Percentiles rank a stretch among this genome's conserved stretches.
These are phyloP conservation scores for Penicillium frequentans DNA, from an alignment of 2,329 filamentous ascomycete genomes.

Conservation along the genomic window DNA sequence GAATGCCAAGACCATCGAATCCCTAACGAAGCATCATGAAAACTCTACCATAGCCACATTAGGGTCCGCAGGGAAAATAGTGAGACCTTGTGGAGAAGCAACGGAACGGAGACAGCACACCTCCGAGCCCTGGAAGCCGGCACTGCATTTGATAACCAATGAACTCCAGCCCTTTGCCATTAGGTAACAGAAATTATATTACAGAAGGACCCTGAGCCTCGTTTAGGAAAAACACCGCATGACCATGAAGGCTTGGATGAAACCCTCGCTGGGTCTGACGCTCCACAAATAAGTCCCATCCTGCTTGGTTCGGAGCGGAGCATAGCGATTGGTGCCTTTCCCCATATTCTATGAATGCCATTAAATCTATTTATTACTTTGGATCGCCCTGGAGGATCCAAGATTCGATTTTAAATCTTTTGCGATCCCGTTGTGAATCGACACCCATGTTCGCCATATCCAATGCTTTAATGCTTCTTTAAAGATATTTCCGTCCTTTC, in stretches of 20 bases:
- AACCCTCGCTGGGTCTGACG: constrained; percentile 2
- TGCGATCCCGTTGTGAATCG: not conserved
- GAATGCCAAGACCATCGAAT: not conserved
- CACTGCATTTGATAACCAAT: not conserved
- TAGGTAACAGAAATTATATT: not conserved
- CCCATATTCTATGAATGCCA: constrained; percentile 12
- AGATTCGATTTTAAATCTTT: not conserved
- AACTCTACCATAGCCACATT: not conserved
- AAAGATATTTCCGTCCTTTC: not conserved
- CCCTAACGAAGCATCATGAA: not conserved
- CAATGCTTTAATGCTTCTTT: not conserved
- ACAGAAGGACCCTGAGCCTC: not conserved
- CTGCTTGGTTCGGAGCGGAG: not conserved
- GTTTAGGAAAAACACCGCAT: constrained; percentile 11
- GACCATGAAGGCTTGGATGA: constrained; percentile 5
- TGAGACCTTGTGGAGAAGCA: not conserved
- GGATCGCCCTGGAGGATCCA: not conserved
- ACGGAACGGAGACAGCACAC: not conserved
- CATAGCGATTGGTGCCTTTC: constrained; percentile 4
- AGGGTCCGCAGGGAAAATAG: not conserved
- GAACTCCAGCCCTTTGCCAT: not conserved
- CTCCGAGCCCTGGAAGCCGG: not conserved
- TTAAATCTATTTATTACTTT: constrained; percentile 11
- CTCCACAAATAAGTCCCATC: not conserved
- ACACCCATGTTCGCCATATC: not conserved